These are phyloP conservation scores for Obba rivulosa DNA, from an alignment of 768 basidiomycete genomes.

Conservation along the genomic window DNA sequence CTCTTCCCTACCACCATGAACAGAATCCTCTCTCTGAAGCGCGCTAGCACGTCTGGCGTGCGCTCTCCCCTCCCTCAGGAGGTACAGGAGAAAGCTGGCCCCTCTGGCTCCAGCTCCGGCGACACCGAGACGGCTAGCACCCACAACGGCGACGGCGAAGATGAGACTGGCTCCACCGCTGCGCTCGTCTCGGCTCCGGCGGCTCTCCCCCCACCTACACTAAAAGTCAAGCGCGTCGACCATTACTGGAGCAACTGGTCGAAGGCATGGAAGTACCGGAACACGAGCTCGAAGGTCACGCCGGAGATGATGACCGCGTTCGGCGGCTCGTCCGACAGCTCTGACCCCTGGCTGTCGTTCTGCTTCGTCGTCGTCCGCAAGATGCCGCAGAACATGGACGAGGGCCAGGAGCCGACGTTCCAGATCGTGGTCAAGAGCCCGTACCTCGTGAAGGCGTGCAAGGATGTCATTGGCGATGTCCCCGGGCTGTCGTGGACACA, in stretches of 20 bases:
- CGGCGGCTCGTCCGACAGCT: constrained; percentile 23
- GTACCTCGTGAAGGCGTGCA: constrained; percentile 52
- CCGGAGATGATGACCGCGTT: constrained; percentile 42
- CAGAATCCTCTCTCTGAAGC: no score
- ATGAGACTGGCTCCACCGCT: constrained; percentile 2
- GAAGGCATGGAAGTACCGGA: constrained; percentile 56
- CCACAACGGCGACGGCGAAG: neutral
- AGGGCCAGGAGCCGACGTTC: constrained; percentile 38
- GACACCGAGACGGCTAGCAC: constrained; percentile 4
- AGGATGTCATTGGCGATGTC: constrained; percentile 51
- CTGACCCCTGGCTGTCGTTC: constrained; percentile 54
- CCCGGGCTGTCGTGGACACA: constrained; percentile 56
- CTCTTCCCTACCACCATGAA: constrained; percentile 39
- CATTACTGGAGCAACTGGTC: constrained; percentile 54
- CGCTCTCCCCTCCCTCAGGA: constrained; percentile 25
- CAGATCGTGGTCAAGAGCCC: constrained; percentile 54
- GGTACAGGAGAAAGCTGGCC: neutral
- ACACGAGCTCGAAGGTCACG: constrained; percentile 47
- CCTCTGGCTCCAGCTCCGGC: constrained; percentile 4
- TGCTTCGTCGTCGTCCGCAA: constrained; percentile 54
- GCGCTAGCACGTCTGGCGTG: no score
- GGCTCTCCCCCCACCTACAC: constrained; percentile 35
- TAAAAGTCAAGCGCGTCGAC: constrained; percentile 58
- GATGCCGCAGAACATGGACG: constrained; percentile 30
- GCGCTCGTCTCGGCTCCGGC: constrained; percentile 17